These are phyloP conservation scores for Fraxinus cuspidata DNA, from an alignment of 257 asterid genomes.

Conservation along the genomic window DNA sequence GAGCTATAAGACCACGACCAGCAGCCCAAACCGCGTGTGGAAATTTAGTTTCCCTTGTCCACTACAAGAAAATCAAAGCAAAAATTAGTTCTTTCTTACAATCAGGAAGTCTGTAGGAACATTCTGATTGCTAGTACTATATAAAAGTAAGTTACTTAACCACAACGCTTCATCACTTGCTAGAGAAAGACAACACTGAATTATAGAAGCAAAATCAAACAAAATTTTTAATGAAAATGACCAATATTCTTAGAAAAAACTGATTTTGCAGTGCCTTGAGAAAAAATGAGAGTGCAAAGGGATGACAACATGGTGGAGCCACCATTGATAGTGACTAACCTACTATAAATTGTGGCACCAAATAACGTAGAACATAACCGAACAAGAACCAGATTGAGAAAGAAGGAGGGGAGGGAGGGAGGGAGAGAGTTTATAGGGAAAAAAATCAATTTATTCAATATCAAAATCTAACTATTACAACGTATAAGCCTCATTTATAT, in stretches of 20 bases:
- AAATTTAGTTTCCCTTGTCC: conserved; percentile 81
- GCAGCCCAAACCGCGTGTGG: conserved; percentile 99
- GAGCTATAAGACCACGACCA: conserved; percentile 92
- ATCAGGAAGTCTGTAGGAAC: not conserved
- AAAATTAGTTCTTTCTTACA: conserved; percentile 12
- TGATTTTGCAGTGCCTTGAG: not conserved
- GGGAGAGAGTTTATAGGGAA: no score
- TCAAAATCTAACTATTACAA: no score
- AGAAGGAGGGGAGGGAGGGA: no score
- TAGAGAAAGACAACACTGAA: not conserved
- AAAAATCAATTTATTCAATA: no score
- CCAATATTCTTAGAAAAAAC: not conserved
- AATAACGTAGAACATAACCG: no score
- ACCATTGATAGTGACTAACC: not conserved
- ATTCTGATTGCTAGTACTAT: not conserved
- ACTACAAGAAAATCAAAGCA: conserved; percentile 44
- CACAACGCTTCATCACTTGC: not conserved
- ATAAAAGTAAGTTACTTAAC: not conserved
- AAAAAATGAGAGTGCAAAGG: not conserved
- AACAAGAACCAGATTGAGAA: no score
- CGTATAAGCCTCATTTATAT: no score
- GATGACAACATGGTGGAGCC: not conserved
- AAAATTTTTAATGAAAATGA: not conserved
- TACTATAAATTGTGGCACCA: not conserved
- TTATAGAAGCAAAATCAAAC: not conserved